These are phyloP conservation scores for Stellera chamaejasme DNA, from an alignment of 345 rosid genomes.

Conservation along the genomic window DNA sequence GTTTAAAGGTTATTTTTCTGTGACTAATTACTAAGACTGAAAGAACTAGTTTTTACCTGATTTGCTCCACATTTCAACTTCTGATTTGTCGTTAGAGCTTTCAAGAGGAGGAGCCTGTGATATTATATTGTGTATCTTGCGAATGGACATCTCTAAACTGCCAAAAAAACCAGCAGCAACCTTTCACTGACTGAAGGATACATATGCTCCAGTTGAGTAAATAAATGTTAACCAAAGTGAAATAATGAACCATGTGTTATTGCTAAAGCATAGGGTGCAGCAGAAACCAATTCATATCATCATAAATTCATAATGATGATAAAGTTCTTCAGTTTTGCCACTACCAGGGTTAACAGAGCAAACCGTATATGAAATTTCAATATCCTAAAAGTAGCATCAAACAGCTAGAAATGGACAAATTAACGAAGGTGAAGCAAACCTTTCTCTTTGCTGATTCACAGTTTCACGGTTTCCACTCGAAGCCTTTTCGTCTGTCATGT, in stretches of 20 bases:
- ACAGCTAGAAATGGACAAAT: not conserved
- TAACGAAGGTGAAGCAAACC: conserved; percentile 31
- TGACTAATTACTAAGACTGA: not conserved
- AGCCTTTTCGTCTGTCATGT: conserved; percentile 21
- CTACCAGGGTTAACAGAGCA: too few relatives aligned
- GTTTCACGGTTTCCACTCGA: conserved; percentile 5
- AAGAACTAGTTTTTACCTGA: conserved; percentile 43
- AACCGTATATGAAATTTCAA: too few relatives aligned
- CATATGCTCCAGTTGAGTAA: too few relatives aligned
- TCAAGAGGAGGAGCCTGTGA: conserved; percentile 47
- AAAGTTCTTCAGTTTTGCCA: not conserved
- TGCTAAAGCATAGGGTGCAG: too few relatives aligned
- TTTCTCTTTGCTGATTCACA: conserved; percentile 26
- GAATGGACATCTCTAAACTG: conserved; percentile 47
- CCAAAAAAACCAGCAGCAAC: conserved; percentile 9
- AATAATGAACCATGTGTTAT: too few relatives aligned
- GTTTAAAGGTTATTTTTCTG: too few relatives aligned
- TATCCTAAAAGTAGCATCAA: not conserved
- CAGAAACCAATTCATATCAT: too few relatives aligned
- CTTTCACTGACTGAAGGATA: too few relatives aligned
- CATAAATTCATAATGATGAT: too few relatives aligned
- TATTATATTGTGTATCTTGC: conserved; percentile 44
- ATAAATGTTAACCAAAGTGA: too few relatives aligned
- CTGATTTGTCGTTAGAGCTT: conserved; percentile 30
- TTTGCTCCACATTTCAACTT: conserved; percentile 72